phyloP scores from a whole-genome alignment of 768 basidiomycete species.

The Solioccasus polychromus region DNA sequence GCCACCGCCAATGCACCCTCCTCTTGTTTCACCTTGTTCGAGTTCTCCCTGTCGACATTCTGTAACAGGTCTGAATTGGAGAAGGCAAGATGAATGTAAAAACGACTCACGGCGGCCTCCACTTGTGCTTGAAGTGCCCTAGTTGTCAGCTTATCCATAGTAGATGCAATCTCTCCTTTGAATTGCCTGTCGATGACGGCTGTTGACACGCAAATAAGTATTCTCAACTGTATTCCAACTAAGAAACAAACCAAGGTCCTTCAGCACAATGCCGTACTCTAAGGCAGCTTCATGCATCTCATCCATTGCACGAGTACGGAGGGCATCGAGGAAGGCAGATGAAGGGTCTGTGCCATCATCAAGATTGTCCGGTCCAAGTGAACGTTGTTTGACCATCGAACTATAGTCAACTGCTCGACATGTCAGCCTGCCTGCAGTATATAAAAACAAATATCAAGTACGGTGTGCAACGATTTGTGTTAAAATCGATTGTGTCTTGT shows the following conservation, averaged over 20 bases:
- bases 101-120: conserved; percentile 65
- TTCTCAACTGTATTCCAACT: not conserved
- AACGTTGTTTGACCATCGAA: conserved; percentile 75
- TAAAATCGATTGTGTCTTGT: conserved; percentile 84
- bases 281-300: conserved; percentile 78
- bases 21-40: conserved; percentile 84
- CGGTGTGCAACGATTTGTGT: conserved; percentile 85
- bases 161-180: conserved; percentile 82
- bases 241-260: conserved; percentile 60
- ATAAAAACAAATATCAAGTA: conserved; percentile 29
- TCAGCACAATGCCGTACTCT: conserved; percentile 80
- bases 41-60: conserved; percentile 86
- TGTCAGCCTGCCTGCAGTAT: not conserved
- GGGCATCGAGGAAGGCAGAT: conserved; percentile 77
- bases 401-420: conserved; percentile 45
- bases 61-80: conserved; percentile 22
- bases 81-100: not conserved
- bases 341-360: conserved; percentile 69
- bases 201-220: conserved; percentile 24
- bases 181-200: conserved; percentile 87
- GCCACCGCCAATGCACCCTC: conserved; percentile 77
- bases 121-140: conserved; percentile 85
- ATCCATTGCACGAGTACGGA: conserved; percentile 82
- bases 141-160: conserved; percentile 84
- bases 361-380: conserved; percentile 70